Conservation (phyloP, 345 rosid genomes). For the Gossypium rotundifolium region DNA sequence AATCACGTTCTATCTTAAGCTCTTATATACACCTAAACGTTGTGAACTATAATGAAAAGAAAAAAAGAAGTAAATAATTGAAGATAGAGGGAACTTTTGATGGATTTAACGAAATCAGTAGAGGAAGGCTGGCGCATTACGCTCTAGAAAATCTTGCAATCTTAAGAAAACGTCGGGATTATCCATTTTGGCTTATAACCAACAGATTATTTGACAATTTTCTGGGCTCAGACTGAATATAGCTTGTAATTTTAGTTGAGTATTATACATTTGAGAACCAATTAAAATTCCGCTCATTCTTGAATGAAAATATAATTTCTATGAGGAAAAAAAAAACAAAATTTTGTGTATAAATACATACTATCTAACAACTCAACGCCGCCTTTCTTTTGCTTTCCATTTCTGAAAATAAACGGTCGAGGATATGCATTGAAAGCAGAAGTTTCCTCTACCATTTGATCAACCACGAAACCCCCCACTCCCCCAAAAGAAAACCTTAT, state of each 20-base stretch:
- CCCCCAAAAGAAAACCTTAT: background rate
- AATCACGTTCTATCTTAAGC: background rate
- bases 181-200: slow-evolving; percentile 40
- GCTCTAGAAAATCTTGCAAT: slow-evolving; percentile 81
- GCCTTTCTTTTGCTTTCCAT: background rate
- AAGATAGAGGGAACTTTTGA: slow-evolving; percentile 56
- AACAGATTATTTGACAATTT: background rate
- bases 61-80: too few relatives aligned
- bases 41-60: background rate
- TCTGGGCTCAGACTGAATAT: background rate
- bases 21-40: background rate
- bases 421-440: background rate
- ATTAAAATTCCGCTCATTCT: too few relatives aligned
- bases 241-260: too few relatives aligned
- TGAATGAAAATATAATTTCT: too few relatives aligned
- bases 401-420: background rate
- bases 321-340: too few relatives aligned
- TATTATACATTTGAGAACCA: too few relatives aligned
- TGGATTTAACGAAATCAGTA: slow-evolving; percentile 84
- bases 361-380: too few relatives aligned
- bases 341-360: too few relatives aligned
- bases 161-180: slow-evolving; percentile 67
- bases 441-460: background rate
- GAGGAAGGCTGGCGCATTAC: slow-evolving; percentile 96
- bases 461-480: background rate